Base-by-base conservation (phyloP, 768 basidiomycete genomes). In the Russula dissimulans region DNA sequence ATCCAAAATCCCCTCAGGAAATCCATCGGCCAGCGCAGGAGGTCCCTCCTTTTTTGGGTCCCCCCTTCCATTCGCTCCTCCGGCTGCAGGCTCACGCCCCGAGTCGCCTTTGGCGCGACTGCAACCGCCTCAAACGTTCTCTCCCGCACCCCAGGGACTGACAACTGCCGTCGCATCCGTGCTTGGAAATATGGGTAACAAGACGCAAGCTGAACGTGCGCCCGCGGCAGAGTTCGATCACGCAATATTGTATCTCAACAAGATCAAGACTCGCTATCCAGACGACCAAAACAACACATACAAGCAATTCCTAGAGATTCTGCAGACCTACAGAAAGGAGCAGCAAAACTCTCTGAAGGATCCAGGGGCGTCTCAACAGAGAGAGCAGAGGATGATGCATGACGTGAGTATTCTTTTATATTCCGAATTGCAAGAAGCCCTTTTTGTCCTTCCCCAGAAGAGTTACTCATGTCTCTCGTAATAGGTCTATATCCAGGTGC, bases 201-300 rank as follows among this genome's bases (percentile, higher is more conserved):
- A 76, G 66, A 76, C 77, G 44, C 71, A 76, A 15, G 73, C 77
- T 42, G 82, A 83, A 64, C 74, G 76, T 63, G 81, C 80, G 56
- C 77, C 81, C 12, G 71, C 78, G 11, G 81, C 78, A 61, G 87
- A 97, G 69, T 97, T 93, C 76, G 87, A 89, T 71, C 87, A 95
- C 68, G 97, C 97, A 14, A 98, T 98, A 64, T 85, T 92, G 67
- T 99, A 95, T 71, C 85, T 99, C 67, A 97, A 97, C 81, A 95
- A 95, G 78, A 98, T 99, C 78, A 98, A 98, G 75, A 85, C 85
- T 17, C 85, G 94, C 22, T 98, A 87, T 72, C 74, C 82, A 11
- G 84, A 88, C 65, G 93, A 97, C 61, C 84, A 88, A n/a, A 91
- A 93, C 67, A 94, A 88, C 36, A 65, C 65, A 22, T 93, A 93